Conservation (phyloP, 371 early-diverging fungal species). For the Mortierella sp. region DNA sequence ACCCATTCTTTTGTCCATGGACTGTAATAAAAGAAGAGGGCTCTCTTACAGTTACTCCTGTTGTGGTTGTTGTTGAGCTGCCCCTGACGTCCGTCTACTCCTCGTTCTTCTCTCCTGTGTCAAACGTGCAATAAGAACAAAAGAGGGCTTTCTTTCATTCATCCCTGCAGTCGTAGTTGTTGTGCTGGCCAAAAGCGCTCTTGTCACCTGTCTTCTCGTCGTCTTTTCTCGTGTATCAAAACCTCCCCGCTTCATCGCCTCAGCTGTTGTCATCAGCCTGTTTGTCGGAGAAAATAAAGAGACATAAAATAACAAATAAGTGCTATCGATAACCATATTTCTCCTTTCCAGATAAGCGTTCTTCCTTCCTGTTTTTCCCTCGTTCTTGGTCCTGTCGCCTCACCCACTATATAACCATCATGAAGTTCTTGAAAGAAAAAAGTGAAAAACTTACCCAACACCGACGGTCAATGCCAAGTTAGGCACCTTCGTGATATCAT, state of each 20-base stretch:
- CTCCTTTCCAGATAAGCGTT: neutral
- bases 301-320: neutral
- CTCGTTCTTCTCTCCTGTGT: neutral
- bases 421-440: neutral
- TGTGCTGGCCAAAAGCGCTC: neutral
- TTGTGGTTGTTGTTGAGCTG: neutral
- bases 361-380: neutral
- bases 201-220: neutral
- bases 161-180: neutral
- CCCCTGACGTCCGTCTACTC: neutral
- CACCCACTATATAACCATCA: too few species aligned
- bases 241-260: neutral
- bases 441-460: constrained; percentile 73
- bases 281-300: constrained; percentile 10
- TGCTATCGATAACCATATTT: neutral
- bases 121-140: neutral
- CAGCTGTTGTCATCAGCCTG: neutral
- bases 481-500: constrained; percentile 90
- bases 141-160: neutral
- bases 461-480: constrained; percentile 92
- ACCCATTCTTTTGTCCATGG: neutral
- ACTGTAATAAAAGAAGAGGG: neutral
- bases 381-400: neutral
- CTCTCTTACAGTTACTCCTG: neutral
- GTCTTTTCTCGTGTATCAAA: neutral